Evolutionary conservation across 2,329 filamentous ascomycete species (phyloP).

Genomic region (Scleromitrula shiraiana): DNA sequence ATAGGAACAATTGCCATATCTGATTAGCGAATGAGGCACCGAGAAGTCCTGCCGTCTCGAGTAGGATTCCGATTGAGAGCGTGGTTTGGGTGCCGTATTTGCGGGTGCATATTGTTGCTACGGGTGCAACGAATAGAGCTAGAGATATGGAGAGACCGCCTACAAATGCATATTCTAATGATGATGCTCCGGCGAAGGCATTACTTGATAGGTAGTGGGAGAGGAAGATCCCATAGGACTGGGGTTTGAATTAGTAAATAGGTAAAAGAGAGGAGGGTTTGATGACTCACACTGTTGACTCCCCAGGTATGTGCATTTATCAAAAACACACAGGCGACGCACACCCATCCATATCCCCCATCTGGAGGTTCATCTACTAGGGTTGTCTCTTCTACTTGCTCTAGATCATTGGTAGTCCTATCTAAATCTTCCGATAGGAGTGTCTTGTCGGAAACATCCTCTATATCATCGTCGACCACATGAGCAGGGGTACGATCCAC

Average conservation of each 20-base stretch:
- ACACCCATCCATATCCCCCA: slow-evolving; percentile 52
- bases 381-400: slow-evolving; percentile 1
- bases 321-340: slow-evolving; percentile 35
- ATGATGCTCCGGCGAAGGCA: slow-evolving; percentile 53
- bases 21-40: slow-evolving; percentile 59
- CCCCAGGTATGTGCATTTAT: slow-evolving; percentile 43
- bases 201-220: slow-evolving; percentile 63
- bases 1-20: slow-evolving; percentile 70
- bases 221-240: slow-evolving; percentile 66
- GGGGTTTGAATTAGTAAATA: slow-evolving; percentile 4
- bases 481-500: no score
- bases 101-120: slow-evolving; percentile 40
- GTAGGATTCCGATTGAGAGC: slow-evolving; percentile 54
- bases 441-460: not conserved
- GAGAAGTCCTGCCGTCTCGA: slow-evolving; percentile 59
- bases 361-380: slow-evolving; percentile 38
- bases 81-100: slow-evolving; percentile 55
- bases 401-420: not conserved
- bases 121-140: slow-evolving; percentile 60
- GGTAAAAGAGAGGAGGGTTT: not conserved
- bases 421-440: not conserved
- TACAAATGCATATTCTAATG: slow-evolving; percentile 69
- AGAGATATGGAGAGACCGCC: slow-evolving; percentile 60
- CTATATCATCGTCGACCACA: not conserved
- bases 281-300: slow-evolving; percentile 27